Conservation (phyloP, 495 filamentous ascomycete genomes). For the Friedmanniomyces simplex region DNA sequence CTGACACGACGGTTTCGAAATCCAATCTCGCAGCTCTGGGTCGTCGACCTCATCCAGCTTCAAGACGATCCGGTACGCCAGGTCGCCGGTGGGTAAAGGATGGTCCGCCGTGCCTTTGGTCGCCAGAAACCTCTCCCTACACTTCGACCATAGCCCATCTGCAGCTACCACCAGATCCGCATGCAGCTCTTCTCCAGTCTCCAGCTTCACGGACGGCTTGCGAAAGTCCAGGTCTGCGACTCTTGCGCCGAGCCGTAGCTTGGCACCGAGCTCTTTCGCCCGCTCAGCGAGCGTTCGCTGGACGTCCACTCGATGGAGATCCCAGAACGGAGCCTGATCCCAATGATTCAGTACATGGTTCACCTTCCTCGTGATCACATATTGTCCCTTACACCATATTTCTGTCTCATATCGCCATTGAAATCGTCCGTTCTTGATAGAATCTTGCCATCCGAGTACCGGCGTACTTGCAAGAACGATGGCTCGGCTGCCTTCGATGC, state of each 20-base stretch:
- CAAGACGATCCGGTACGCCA: constrained; percentile 56
- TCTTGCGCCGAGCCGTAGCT: constrained; percentile 18
- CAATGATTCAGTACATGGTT: not conserved
- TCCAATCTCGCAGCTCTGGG: constrained; percentile 38
- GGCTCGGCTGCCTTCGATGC: constrained; percentile 21
- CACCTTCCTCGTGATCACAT: not conserved
- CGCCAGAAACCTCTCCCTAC: constrained; percentile 23
- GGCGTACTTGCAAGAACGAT: constrained; percentile 16
- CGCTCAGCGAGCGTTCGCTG: constrained; percentile 21
- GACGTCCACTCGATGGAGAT: constrained; percentile 30
- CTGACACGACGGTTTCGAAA: constrained; percentile 48
- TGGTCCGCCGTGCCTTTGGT: constrained; percentile 18
- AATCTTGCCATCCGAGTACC: constrained; percentile 25
- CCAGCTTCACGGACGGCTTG: constrained; percentile 12
- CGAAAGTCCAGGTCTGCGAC: constrained; percentile 22
- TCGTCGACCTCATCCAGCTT: constrained; percentile 43
- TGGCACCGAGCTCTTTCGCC: constrained; percentile 25
- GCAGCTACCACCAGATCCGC: constrained; percentile 32
- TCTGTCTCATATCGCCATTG: constrained; percentile 19
- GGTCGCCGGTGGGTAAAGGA: constrained; percentile 49
- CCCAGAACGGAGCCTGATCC: constrained; percentile 21
- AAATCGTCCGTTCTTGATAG: constrained; percentile 25
- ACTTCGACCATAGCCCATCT: constrained; percentile 32
- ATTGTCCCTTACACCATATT: constrained; percentile 16
- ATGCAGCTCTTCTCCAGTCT: constrained; percentile 17